Evolutionary conservation across 2,329 filamentous ascomycete species (phyloP).

Genomic region (Endocalyx cinctus): DNA sequence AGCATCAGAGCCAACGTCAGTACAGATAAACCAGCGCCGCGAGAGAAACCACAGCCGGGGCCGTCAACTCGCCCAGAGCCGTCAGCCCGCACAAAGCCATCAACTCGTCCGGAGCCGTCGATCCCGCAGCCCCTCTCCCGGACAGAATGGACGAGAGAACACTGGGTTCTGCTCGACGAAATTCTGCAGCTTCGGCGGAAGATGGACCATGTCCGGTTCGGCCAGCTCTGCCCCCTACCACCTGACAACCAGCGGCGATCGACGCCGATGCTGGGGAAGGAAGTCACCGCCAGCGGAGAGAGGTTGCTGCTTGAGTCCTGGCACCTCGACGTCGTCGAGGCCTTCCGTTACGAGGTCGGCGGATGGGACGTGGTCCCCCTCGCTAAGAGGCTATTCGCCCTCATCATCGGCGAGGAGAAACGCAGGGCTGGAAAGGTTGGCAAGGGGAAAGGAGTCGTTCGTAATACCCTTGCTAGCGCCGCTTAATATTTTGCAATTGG

Average conservation of each 20-base stretch:
- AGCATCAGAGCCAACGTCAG: conserved; percentile 4
- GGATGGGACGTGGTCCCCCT: conserved; percentile 46
- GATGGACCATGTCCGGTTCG: conserved; percentile 36
- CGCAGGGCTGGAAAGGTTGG: conserved; percentile 15
- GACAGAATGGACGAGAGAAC: conserved; percentile 43
- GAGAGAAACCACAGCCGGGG: neutral
- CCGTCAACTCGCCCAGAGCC: neutral
- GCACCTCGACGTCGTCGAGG: conserved; percentile 56
- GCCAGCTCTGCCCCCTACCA: conserved; percentile 19
- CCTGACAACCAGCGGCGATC: conserved; percentile 7
- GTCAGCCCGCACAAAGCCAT: too few relatives aligned
- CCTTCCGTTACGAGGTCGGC: conserved; percentile 43
- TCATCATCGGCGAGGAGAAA: conserved; percentile 47
- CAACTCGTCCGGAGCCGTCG: too few relatives aligned
- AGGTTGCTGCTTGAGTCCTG: conserved; percentile 46
- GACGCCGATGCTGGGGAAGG: conserved; percentile 40
- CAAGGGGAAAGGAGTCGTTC: neutral
- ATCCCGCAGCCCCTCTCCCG: too few relatives aligned
- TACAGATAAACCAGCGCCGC: neutral
- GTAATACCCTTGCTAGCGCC: too few relatives aligned
- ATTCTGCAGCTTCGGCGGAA: conserved; percentile 44
- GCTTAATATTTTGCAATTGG: too few relatives aligned
- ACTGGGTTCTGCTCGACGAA: conserved; percentile 51
- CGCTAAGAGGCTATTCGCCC: conserved; percentile 48
- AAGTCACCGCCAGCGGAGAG: conserved; percentile 41